Conservation (phyloP, 2,329 filamentous ascomycete species). For the Aspergillus versicolor region DNA sequence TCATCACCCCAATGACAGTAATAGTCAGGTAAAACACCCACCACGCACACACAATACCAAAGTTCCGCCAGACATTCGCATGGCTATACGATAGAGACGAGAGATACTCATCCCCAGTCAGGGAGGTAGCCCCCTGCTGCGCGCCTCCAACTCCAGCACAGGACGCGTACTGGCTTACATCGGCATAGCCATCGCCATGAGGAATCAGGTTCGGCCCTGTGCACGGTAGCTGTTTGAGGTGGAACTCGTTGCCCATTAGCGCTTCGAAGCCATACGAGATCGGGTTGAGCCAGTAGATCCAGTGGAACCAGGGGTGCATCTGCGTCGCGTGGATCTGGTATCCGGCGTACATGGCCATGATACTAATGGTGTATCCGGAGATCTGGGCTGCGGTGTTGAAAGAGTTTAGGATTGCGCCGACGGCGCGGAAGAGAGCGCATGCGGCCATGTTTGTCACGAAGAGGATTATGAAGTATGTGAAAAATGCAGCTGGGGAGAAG, state of each 20-base stretch:
- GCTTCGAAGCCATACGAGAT: constrained; percentile 34
- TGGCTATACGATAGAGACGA: constrained; percentile 52
- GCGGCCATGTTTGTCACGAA: constrained; percentile 38
- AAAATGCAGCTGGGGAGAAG: no score
- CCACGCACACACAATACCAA: constrained; percentile 61
- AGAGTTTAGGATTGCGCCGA: constrained; percentile 53
- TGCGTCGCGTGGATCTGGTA: constrained; percentile 42
- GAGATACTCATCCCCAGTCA: constrained; percentile 59
- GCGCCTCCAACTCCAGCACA: constrained; percentile 62
- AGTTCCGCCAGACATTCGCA: constrained; percentile 54
- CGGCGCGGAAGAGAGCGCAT: constrained; percentile 47
- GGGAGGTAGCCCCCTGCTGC: constrained; percentile 43
- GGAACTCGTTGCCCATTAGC: constrained; percentile 32
- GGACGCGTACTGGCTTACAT: constrained; percentile 28
- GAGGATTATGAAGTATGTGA: no score
- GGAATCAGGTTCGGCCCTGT: constrained; percentile 30
- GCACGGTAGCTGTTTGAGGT: constrained; percentile 27
- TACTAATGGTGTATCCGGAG: constrained; percentile 31
- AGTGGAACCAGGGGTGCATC: constrained; percentile 52
- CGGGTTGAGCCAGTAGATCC: constrained; percentile 32
- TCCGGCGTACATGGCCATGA: constrained; percentile 35
- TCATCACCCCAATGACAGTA: constrained; percentile 57
- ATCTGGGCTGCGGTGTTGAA: constrained; percentile 59
- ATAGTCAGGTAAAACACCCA: constrained; percentile 59
- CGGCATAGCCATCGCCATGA: constrained; percentile 25